phyloP scores from a whole-genome alignment of 1,139 yeast species.

The Pneumocystis jirovecii region DNA sequence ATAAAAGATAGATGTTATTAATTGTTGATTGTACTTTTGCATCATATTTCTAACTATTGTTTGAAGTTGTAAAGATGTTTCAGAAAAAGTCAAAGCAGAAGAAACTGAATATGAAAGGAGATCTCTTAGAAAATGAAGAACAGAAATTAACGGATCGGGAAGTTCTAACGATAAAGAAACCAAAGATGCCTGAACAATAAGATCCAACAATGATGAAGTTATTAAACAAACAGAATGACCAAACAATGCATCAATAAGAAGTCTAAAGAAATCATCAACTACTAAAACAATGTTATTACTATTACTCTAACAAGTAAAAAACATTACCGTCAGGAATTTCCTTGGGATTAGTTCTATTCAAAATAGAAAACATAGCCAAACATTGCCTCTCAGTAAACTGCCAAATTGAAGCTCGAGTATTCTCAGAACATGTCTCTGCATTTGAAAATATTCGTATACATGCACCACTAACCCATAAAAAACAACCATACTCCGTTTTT shows the following conservation, averaged over 20 bases:
- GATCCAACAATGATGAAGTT: constrained; percentile 39
- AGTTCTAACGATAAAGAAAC: constrained; percentile 47
- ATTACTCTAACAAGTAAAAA: not conserved
- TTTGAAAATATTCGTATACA: constrained; percentile 59
- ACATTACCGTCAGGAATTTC: constrained; percentile 43
- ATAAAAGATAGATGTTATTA: constrained; percentile 40
- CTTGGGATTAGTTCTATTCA: constrained; percentile 22
- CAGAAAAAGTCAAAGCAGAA: constrained; percentile 63
- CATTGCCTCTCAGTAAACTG: constrained; percentile 35
- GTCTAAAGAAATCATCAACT: constrained; percentile 76
- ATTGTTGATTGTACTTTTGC: constrained; percentile 39
- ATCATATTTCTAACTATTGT: constrained; percentile 28
- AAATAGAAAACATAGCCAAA: constrained; percentile 29
- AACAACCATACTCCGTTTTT: constrained; percentile 60
- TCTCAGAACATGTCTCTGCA: constrained; percentile 30
- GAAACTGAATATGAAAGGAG: constrained; percentile 69
- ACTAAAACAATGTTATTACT: constrained; percentile 19
- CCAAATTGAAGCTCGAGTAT: constrained; percentile 34
- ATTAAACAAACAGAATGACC: constrained; percentile 59
- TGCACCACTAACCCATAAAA: constrained; percentile 80
- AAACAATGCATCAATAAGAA: constrained; percentile 67
- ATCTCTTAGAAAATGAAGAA: constrained; percentile 65
- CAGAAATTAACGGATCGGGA: constrained; percentile 53
- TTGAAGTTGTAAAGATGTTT: constrained; percentile 41
- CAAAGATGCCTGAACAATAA: constrained; percentile 47